A percentile compares a stretch with the other conserved stretches of the same genome.
Conservation (phyloP, 2,329 filamentous ascomycete species). For the Chrysoporthe austroafricana region DNA sequence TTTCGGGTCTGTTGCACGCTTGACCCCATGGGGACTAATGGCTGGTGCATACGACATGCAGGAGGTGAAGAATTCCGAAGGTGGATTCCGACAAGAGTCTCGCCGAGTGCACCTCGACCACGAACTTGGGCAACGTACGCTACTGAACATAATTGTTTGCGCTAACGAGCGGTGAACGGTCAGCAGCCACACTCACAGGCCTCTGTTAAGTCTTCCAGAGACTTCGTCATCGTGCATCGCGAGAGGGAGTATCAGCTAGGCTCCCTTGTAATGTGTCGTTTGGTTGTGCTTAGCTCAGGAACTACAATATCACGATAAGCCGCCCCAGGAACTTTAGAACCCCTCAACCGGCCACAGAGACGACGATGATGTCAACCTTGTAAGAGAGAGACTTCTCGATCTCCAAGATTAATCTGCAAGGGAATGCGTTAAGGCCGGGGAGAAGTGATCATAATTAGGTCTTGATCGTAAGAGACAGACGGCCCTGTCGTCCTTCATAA, state of each 20-base stretch:
- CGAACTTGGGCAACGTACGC: not conserved
- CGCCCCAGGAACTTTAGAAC: no score
- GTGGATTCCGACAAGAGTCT: slow-evolving; percentile 1
- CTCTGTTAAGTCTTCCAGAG: not conserved
- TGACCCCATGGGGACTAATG: slow-evolving; percentile 23
- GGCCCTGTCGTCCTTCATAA: not conserved
- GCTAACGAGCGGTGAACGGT: slow-evolving; percentile 12
- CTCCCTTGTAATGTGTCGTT: not conserved
- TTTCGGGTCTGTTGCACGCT: slow-evolving; percentile 5
- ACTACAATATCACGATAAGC: not conserved
- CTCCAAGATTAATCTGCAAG: not conserved
- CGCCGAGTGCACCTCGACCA: slow-evolving; percentile 1
- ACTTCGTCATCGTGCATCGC: slow-evolving; percentile 12
- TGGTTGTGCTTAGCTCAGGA: not conserved
- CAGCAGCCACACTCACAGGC: not conserved
- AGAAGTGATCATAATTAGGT: not conserved
- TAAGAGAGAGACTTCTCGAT: not conserved
- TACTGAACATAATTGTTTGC: not conserved
- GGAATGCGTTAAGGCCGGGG: not conserved
- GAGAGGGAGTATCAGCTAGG: not conserved
- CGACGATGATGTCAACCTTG: not conserved
- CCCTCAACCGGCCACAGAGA: no score
- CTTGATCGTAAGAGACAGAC: not conserved
- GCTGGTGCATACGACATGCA: slow-evolving; percentile 10
- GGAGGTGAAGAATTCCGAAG: not conserved